A percentile compares a stretch with the other conserved stretches of the same genome.
Conservation (phyloP, 495 filamentous ascomycete species). For the Saxophila tyrrhenica region DNA sequence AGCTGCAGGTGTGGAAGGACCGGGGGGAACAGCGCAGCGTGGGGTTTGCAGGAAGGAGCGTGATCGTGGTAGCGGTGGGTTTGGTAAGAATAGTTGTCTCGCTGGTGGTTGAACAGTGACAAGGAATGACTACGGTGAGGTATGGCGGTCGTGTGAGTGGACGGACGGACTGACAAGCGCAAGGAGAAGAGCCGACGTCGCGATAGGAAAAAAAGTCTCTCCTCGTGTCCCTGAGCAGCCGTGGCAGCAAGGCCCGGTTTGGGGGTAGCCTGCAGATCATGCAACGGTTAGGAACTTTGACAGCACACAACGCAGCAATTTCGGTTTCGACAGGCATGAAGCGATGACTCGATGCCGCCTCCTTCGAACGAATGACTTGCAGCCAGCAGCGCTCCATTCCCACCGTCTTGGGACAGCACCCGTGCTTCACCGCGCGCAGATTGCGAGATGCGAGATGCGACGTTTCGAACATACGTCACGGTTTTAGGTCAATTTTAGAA, state of each 20-base stretch:
- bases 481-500: background rate
- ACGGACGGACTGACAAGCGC: background rate
- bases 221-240: no score
- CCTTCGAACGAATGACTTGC: background rate
- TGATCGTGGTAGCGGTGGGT: background rate
- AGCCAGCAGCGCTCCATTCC: background rate
- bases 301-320: no score
- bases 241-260: no score
- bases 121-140: background rate
- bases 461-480: background rate
- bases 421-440: background rate
- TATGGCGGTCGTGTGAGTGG: background rate
- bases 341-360: background rate
- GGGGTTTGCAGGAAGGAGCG: background rate
- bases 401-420: background rate
- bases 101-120: no score
- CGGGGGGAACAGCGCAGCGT: background rate
- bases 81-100: background rate
- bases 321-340: no score
- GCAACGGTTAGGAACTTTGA: no score
- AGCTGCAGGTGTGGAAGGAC: background rate
- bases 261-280: no score
- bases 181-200: background rate
- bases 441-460: background rate
- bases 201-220: background rate